These are phyloP conservation scores for Pythium dissimile DNA, from an alignment of 352 stramenopile species.

Conservation along the genomic window DNA sequence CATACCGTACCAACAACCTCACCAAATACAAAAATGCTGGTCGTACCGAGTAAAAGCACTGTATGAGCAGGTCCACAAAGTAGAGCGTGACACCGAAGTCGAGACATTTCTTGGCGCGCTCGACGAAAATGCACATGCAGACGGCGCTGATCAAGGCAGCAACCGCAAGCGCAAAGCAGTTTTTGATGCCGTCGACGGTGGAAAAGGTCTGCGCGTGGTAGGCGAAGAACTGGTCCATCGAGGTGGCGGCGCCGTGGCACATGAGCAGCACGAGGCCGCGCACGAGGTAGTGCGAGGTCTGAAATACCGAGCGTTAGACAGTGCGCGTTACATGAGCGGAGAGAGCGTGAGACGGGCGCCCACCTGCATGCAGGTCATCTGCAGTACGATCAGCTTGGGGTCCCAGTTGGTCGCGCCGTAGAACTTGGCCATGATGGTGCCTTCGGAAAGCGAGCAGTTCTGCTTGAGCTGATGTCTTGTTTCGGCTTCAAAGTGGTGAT, in stretches of 20 bases:
- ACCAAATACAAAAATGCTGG: background rate
- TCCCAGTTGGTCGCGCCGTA: constrained; percentile 77
- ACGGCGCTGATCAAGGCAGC: constrained; percentile 61
- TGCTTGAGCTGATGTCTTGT: no score
- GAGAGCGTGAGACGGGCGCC: background rate
- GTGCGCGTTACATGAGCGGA: background rate
- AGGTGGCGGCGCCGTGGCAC: constrained; percentile 65
- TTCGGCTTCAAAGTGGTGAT: no score
- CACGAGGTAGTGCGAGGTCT: constrained; percentile 82
- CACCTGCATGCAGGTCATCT: constrained; percentile 88
- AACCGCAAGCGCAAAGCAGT: constrained; percentile 67
- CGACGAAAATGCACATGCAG: constrained; percentile 76
- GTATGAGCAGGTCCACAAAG: constrained; percentile 79
- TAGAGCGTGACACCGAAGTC: constrained; percentile 90
- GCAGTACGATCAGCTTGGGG: constrained; percentile 84
- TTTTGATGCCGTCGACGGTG: constrained; percentile 77
- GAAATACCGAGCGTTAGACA: background rate
- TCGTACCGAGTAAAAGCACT: constrained; percentile 80
- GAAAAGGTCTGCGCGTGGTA: constrained; percentile 74
- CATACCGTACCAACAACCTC: background rate
- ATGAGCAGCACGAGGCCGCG: constrained; percentile 71
- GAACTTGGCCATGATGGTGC: constrained; percentile 68
- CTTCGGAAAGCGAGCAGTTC: no score
- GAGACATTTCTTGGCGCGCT: constrained; percentile 89
- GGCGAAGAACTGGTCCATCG: constrained; percentile 84